Evolutionary conservation across 2,329 filamentous ascomycete species (phyloP), one percentile per base, ranked within the genome.

Genomic region (Neofusicoccum parvum): DNA sequence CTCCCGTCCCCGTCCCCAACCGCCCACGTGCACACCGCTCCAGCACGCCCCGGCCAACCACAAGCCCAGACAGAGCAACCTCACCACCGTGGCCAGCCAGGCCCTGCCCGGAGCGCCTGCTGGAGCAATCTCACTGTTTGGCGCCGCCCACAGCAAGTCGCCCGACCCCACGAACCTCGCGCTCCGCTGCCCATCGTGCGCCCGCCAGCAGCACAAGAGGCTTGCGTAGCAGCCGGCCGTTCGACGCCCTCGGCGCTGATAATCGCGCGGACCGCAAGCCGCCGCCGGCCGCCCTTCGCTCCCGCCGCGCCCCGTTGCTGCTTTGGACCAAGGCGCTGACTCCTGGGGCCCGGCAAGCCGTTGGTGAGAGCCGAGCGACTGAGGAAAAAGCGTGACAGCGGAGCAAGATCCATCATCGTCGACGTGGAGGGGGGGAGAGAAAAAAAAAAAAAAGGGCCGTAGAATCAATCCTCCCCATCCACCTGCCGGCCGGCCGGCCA

Each of bases 221-320:
- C 12, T 23, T 34, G 20, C 20, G 20, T 2, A 20, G 20, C 20
- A 20, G 48, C 14, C 39, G 37, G 34, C 36, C 34, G 15, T 23
- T 32, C 23, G 3, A 20, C 53, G 20, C 11, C n/a, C 43, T 60
- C 41, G 41, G 56, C 9, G 41, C 56, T 10, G 15, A 34, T 37
- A 46, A 60, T 60, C 56, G 56, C 56, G 56, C 56, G 56, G 56
- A 60, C 56, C 56, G 43, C 56, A 48, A 36, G 56, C 32, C 56
- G 56, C 56, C 56, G 54, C 23, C 41, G 41, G 15, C 32, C 56
- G 54, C 54, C 54, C 53, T 43, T 59, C 7, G 23, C 17, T 59
- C 54, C 27, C 50, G 34, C 10, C 50, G 50, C 17, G 20, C 17
- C 50, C 3, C 34, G 15, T 34, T 32, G 27, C 27, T 32, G 27